Base-by-base conservation (phyloP, 305 asterid species). In the Fraxinus albicans region DNA sequence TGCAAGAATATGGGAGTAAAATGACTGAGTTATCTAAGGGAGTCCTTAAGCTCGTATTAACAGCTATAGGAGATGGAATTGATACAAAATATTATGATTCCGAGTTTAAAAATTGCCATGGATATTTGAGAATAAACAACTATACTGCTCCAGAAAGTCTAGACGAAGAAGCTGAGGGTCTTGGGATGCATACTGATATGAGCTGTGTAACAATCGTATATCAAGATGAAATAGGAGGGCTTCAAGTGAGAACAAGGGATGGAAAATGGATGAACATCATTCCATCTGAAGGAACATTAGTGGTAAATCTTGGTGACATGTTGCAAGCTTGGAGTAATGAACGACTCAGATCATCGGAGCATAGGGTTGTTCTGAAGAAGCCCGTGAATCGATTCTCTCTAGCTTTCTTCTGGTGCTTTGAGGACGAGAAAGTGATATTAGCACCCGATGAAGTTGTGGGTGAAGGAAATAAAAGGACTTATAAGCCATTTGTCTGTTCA, bases 161-260 rank as follows among this genome's bases (percentile, higher is more conserved):
- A 6, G 90, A 89, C 31, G 80, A 80, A 47, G 92, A 89, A 77
- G 84, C 83, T 0, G 96, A 93, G 77, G 96, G 95, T 8, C 94
- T 93, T 1, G 97, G 97, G 55, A 93, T 89, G 95, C 97, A 93
- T 80, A 93, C 97, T 0, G 97, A 92, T 79, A 93, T 93, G 97
- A 93, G 97, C 87, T 91, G 96, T 74, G 70, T 93, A 82, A 90
- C 96, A 23, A 87, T 93, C 5, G 91, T 92, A 27, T 90, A 88
- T 36, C 97, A 93, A 79, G 95, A 92, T 76, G 94, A 91, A 76
- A 67, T 85, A 33, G 97, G 97, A 6, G 97, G 97, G 19, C 95
- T 93, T 9, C 96, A 93, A 82, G 92, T 93, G 81, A 88, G 87
- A 73, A 88, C 93, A 15, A 89, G 77, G 27, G 92, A 89, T n/a